Evolutionary conservation across 139 green algal genomes (phyloP), one percentile per base, ranked within the genome.

Genomic region (Zygnema circumcarinatum): DNA sequence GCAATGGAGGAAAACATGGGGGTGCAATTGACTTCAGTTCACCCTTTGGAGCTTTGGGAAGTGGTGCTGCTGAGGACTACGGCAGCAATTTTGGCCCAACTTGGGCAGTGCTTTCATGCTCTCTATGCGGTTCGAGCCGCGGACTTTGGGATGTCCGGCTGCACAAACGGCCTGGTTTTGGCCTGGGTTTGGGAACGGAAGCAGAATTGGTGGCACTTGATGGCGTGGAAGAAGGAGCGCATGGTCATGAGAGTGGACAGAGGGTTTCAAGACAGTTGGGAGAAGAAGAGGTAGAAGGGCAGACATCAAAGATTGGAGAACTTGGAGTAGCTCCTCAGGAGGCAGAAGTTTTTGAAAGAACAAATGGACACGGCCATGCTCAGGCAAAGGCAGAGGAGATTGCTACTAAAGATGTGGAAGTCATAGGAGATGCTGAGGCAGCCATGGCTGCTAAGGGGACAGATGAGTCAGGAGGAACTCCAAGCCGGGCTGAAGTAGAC

Each of bases 141-240:
- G 85, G 85, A n/a, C 39, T 90, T 16, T 90, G 85, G 85, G 84
- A 33, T 47, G 35, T 87, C 7, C 7, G 40, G 38, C 39, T 84
- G 54, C 38, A 11, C 7, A 41, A 11, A 11, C 69, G 69, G 16
- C 69, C 69, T 25, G 16, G 7, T 41, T 3, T 78, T 16, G 16
- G 7, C 47, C 16, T 16, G 16, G 7, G 16, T 25, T 16, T 7
- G 47, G 47, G 7, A 25, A 16, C 7, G 7, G 7, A 25, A 62
- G 47, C 7, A 62, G 7, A 7, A 7, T 62, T 62, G 47, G 16
- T 16, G 7, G 47, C 47, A 25, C 16, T 62, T 7, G 47, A 62
- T 25, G 47, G 7, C 16, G 47, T 25, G 47, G 16, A 62, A 62
- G 47, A 16, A 62, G 47, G 47, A 62, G 16, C 47, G 7, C 47